A percentile compares a stretch with the other conserved stretches of the same genome.
These are phyloP conservation scores for Boletus bicolor DNA, from an alignment of 768 basidiomycete genomes.

Conservation along the genomic window DNA sequence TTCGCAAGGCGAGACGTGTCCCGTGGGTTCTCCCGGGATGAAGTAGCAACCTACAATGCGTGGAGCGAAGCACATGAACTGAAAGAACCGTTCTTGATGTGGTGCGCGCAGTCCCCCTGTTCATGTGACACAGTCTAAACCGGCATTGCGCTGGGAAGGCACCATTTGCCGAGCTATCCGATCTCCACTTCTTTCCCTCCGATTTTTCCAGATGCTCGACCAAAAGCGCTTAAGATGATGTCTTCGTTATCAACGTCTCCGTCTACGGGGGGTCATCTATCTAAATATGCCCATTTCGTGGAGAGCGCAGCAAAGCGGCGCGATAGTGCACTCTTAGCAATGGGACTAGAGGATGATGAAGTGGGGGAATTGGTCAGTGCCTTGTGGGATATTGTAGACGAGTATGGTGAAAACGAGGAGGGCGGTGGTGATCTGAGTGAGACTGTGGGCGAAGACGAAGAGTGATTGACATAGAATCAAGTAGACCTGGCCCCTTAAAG, in stretches of 20 bases:
- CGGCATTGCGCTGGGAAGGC: slow-evolving; percentile 31
- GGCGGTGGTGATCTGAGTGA: slow-evolving; percentile 22
- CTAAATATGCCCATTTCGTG: slow-evolving; percentile 49
- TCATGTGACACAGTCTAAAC: slow-evolving; percentile 3
- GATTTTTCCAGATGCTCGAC: slow-evolving; percentile 33
- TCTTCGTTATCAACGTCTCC: slow-evolving; percentile 47
- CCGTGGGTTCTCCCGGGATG: slow-evolving; percentile 50
- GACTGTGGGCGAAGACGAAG: slow-evolving; percentile 22
- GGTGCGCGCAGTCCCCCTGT: slow-evolving; percentile 33
- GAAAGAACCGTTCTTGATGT: slow-evolving; percentile 32
- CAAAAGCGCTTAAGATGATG: slow-evolving; percentile 28
- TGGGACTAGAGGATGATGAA: slow-evolving; percentile 54
- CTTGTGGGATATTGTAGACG: slow-evolving; percentile 59
- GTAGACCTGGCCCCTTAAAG: not conserved
- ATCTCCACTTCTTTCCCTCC: slow-evolving; percentile 58
- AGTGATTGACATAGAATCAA: not conserved
- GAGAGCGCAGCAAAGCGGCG: slow-evolving; percentile 43
- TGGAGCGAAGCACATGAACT: slow-evolving; percentile 35
- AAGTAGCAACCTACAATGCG: slow-evolving; percentile 36
- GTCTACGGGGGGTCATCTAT: slow-evolving; percentile 41
- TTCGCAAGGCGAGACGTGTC: slow-evolving; percentile 53
- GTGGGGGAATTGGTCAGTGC: slow-evolving; percentile 53
- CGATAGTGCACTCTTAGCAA: slow-evolving; percentile 30
- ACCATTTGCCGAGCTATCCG: slow-evolving; percentile 52
- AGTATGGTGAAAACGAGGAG: slow-evolving; percentile 29